Base-by-base conservation (phyloP, 2,329 filamentous ascomycete genomes). In the Botrytis deweyae region DNA sequence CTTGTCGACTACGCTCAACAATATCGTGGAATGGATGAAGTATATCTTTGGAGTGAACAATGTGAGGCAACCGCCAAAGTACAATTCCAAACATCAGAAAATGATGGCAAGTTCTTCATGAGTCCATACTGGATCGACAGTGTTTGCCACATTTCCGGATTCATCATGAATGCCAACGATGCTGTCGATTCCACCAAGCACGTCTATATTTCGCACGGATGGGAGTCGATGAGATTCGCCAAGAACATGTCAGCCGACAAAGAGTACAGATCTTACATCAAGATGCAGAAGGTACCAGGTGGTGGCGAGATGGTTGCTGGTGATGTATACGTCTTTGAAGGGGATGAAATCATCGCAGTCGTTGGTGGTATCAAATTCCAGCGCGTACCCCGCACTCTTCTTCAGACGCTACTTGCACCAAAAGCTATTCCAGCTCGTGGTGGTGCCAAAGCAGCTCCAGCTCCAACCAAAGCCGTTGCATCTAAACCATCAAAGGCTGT, bases 71-170 rank as follows among this genome's bases (percentile, higher is more conserved):
- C 84, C 40, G 82, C 83, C 76, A 81, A 81, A 80, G 78, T 86
- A 58, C 78, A 78, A 65, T 87, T 87, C 83, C 84, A 87, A 79
- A 86, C 86, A 1, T 75, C 64, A 4, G 83, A 82, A 0, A 82
- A 85, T 72, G 86, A 87, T 73, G 87, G 87, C n/a, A 83, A 79
- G 46, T 90, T 86, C 80, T 82, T 90, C 72, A 87, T 86, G 77
- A 85, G 84, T 65, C 88, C 88, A 0, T 87, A 87, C 80, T 90
- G 86, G 84, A 87, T 90, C 72, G 88, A 90, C 78, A 88, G 87
- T 73, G 78, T 88, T 73, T 87, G 86, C 73, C 88, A 90, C 76
- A 85, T 90, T 73, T 88, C 88, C 0, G 88, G 88, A 36, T 90
- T 90, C 81, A 87, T 89, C 74, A 84, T 89, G 81, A 90, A 90